These are phyloP conservation scores for Ogataea wickerhamii DNA, from an alignment of 805 yeast genomes.

Conservation along the genomic window DNA sequence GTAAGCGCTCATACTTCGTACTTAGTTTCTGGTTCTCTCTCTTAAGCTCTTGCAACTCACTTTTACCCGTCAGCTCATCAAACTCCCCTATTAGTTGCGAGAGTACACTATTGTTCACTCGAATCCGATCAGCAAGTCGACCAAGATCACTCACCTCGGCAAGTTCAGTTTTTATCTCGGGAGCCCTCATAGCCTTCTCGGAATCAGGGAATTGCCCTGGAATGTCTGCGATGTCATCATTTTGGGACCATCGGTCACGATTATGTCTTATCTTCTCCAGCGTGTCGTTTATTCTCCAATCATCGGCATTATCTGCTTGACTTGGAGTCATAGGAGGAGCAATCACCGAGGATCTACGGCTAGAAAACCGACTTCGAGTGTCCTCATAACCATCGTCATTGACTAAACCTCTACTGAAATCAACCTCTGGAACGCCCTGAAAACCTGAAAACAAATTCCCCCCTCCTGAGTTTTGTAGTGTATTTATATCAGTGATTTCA, in stretches of 20 bases:
- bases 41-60: slow-evolving; percentile 12
- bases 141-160: neutral
- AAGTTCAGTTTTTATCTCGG: neutral
- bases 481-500: slow-evolving; percentile 12
- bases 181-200: neutral
- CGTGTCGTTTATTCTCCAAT: slow-evolving; percentile 21
- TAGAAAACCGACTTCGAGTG: slow-evolving; percentile 16
- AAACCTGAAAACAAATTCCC: neutral
- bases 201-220: slow-evolving; percentile 17
- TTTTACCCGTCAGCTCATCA: slow-evolving; percentile 13
- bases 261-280: slow-evolving; percentile 18
- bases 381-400: slow-evolving; percentile 30
- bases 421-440: slow-evolving; percentile 32
- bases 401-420: slow-evolving; percentile 28
- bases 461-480: slow-evolving; percentile 17
- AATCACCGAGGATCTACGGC: slow-evolving; percentile 18
- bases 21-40: slow-evolving; percentile 16
- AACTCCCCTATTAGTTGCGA: slow-evolving; percentile 11
- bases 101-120: slow-evolving; percentile 13
- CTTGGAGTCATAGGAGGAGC: slow-evolving; percentile 20
- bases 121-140: slow-evolving; percentile 6
- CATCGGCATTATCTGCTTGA: slow-evolving; percentile 12
- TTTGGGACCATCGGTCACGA: slow-evolving; percentile 14
- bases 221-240: slow-evolving; percentile 11
- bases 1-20: slow-evolving; percentile 16